Percentiles rank a stretch among this genome's conserved stretches.
Evolutionary conservation across 768 basidiomycete species (phyloP).

Genomic region (Flagelloscypha sp.): DNA sequence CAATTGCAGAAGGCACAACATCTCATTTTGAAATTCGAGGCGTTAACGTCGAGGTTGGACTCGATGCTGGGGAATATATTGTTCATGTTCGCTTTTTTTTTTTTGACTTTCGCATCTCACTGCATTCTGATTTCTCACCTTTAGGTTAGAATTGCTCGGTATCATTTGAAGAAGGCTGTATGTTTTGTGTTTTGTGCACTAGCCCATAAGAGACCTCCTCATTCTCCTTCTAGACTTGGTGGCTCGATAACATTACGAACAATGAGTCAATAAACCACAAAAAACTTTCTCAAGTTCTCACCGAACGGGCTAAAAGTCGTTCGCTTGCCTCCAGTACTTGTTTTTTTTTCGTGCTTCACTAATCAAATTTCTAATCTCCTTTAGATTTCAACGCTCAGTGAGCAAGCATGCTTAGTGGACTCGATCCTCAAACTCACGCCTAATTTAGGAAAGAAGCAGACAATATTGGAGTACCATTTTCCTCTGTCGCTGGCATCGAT

Average conservation of each 20-base stretch:
- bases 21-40: slow-evolving; percentile 16
- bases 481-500: too few relatives aligned
- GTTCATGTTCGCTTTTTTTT: slow-evolving; percentile 35
- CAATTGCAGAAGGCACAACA: slow-evolving; percentile 12
- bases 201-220: too few relatives aligned
- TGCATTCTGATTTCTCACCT: neutral
- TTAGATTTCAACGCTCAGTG: neutral
- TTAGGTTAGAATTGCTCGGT: slow-evolving; percentile 12
- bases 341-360: neutral
- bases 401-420: too few relatives aligned
- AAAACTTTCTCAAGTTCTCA: slow-evolving; percentile 3
- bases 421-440: neutral
- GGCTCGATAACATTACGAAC: slow-evolving; percentile 1
- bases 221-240: too few relatives aligned
- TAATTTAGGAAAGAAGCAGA: too few relatives aligned
- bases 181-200: too few relatives aligned
- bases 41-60: slow-evolving; percentile 28
- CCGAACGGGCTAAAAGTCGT: slow-evolving; percentile 3
- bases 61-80: slow-evolving; percentile 36
- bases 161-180: too few relatives aligned
- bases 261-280: neutral
- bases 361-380: neutral
- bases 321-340: slow-evolving; percentile 7
- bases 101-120: neutral
- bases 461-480: too few relatives aligned